phyloP scores from a whole-genome alignment of 495 filamentous ascomycete genomes.

The Neurospora sp. region DNA sequence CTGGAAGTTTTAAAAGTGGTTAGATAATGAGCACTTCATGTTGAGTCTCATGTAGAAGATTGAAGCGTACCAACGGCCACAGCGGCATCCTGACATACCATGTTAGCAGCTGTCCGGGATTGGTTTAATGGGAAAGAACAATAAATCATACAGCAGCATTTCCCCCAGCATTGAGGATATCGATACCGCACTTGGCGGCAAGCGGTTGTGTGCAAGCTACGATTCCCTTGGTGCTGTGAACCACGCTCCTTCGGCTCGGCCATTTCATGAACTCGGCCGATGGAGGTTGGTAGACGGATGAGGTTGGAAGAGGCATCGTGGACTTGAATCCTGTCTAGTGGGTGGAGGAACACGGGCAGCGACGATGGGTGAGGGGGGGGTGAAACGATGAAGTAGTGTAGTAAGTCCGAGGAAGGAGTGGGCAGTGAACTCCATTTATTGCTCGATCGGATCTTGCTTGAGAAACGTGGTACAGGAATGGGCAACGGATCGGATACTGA shows the following conservation, averaged over 20 bases:
- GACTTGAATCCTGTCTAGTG: background rate
- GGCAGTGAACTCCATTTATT: background rate
- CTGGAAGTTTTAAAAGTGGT: conserved; percentile 21
- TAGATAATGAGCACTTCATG: background rate
- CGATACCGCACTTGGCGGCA: conserved; percentile 78
- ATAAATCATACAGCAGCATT: conserved; percentile 71
- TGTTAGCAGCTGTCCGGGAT: conserved; percentile 3
- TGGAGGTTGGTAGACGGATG: conserved; percentile 48
- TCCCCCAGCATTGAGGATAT: conserved; percentile 73
- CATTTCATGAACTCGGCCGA: conserved; percentile 57
- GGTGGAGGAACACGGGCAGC: background rate
- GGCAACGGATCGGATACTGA: background rate
- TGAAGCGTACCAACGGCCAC: conserved; percentile 49
- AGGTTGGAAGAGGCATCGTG: conserved; percentile 33
- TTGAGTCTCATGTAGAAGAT: background rate
- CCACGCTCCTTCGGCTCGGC: conserved; percentile 77
- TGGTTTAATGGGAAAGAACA: conserved; percentile 4
- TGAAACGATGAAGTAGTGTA: background rate
- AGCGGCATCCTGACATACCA: conserved; percentile 64
- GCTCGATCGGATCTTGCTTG: background rate
- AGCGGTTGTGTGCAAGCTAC: conserved; percentile 87
- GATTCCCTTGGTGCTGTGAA: conserved; percentile 89
- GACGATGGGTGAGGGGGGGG: background rate
- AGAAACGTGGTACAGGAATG: background rate
- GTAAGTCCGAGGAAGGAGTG: background rate